These are phyloP conservation scores for Mallotus japonicus DNA, from an alignment of 441 rosid genomes.

Conservation along the genomic window DNA sequence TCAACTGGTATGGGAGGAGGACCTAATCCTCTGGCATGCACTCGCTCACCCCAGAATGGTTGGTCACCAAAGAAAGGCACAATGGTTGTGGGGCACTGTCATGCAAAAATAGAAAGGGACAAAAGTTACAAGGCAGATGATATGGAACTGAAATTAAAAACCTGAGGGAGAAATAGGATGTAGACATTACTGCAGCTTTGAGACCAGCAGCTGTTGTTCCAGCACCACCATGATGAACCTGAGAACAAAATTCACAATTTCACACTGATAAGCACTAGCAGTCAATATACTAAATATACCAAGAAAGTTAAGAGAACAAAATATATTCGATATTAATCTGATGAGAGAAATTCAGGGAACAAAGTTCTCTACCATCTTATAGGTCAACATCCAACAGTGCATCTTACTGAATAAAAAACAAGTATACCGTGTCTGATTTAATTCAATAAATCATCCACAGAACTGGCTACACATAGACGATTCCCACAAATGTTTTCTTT, in stretches of 20 bases:
- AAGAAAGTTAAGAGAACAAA: neutral
- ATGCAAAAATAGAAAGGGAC: neutral
- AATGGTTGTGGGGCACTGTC: constrained; percentile 86
- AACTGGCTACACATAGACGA: no score
- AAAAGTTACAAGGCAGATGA: neutral
- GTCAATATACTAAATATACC: neutral
- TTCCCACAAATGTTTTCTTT: no score
- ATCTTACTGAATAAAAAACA: no score
- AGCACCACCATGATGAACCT: constrained; percentile 99
- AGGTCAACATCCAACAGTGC: no score
- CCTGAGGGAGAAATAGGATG: constrained; percentile 9
- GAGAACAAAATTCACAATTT: constrained; percentile 20
- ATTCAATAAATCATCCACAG: no score
- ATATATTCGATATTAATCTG: neutral
- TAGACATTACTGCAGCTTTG: constrained; percentile 70
- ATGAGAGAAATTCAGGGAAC: no score
- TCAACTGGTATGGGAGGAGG: constrained; percentile 90
- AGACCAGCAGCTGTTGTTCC: constrained; percentile 99
- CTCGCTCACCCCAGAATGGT: constrained; percentile 96
- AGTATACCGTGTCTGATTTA: no score
- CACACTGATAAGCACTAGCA: constrained; percentile 1
- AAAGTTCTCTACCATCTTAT: no score
- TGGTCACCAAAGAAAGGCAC: constrained; percentile 99
- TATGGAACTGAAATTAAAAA: constrained; percentile 15
- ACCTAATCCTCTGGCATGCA: constrained; percentile 88